Base-by-base conservation (phyloP, 768 basidiomycete species). In the Tylopilus subfusipes region DNA sequence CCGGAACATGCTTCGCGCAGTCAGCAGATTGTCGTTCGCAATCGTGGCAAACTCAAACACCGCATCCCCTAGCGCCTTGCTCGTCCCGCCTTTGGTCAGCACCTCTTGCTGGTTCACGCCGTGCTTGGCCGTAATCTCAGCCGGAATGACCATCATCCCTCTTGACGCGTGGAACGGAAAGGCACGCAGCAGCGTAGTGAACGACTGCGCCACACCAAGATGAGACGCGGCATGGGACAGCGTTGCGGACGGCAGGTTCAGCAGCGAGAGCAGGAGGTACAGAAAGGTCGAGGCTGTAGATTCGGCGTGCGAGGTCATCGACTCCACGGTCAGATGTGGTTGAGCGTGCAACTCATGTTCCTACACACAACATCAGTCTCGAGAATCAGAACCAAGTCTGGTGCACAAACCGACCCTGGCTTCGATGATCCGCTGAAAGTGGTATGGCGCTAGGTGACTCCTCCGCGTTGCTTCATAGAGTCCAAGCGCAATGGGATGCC, bases 201-300 rank as follows among this genome's bases (percentile, higher is more conserved):
- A 74, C 29, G 84, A 86, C 63, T 87, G 84, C 5, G 92, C 85
- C 4, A 82, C 73, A 11, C 92, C 92, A 16, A 93, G 74, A 67
- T 93, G 92, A 8, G 89, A 93, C 2, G 85, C 88, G 2, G 87
- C 88, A 70, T 92, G 90, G 7, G 86, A 83, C 21, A 86, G 67
- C 4, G 76, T 75, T 9, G 80, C 78, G 27, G 81, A 81, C 13
- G 79, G 77, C 19, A 85, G 70, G 22, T 78, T 74, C 52, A 88
- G 70, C 49, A 92, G 69, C 29, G 89, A 85, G 42, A 93, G 81
- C 53, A 90, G 68, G 39, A 89, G 76, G 71, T 93, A 93, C 59
- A 89, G 75, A 44, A 90, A 75, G 11, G 89, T 88, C 55, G 88
- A 89, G 33, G 86, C 80, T 10, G 90, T 93, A 30, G 88, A 82